These are phyloP conservation scores for Fraxinus xanthoxyloides DNA, from an alignment of 305 asterid genomes.

Conservation along the genomic window DNA sequence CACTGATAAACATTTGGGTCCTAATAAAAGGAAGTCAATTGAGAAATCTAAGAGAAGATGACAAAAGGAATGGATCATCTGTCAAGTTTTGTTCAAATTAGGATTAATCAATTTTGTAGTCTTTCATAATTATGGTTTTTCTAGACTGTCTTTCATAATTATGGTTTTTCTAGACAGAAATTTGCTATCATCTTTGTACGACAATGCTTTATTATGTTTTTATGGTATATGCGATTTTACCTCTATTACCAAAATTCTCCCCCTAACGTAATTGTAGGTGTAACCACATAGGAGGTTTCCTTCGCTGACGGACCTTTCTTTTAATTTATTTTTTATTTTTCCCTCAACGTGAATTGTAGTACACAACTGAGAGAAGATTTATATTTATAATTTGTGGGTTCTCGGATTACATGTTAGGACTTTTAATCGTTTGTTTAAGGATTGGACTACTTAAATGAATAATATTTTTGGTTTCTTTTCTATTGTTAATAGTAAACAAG, in stretches of 20 bases:
- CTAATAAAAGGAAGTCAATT: conserved; percentile 40
- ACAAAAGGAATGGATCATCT: neutral
- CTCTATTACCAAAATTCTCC: neutral
- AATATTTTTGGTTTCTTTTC: neutral
- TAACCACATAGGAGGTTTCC: too few relatives aligned
- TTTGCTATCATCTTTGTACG: neutral
- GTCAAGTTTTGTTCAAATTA: neutral
- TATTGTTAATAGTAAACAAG: neutral
- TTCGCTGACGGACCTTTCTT: too few relatives aligned
- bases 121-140: neutral
- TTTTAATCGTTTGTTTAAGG: neutral
- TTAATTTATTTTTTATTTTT: too few relatives aligned
- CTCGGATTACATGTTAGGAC: neutral
- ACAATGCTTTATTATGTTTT: neutral
- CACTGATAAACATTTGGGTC: conserved; percentile 37
- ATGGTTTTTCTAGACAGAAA: neutral
- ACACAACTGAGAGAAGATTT: neutral
- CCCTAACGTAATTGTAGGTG: neutral
- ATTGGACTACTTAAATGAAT: neutral
- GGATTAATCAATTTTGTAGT: neutral
- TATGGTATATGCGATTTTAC: neutral
- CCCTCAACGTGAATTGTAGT: too few relatives aligned
- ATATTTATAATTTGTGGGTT: neutral
- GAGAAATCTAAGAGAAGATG: conserved; percentile 32
- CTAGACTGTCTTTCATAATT: neutral